These are phyloP conservation scores for Penicillium crustosum DNA, from an alignment of 2,329 filamentous ascomycete genomes.

Conservation along the genomic window DNA sequence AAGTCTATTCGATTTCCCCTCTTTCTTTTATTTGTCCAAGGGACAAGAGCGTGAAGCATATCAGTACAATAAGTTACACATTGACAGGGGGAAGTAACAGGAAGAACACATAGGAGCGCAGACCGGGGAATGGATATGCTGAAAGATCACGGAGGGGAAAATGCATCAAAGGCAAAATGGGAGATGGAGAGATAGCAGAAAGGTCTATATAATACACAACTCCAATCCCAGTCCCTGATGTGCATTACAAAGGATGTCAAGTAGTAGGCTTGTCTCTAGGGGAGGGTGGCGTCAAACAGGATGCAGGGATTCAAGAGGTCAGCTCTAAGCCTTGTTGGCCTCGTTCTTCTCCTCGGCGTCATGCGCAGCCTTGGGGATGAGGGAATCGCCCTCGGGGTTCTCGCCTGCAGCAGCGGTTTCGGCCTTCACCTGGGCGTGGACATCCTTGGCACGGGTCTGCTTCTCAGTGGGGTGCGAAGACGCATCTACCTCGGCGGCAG, in stretches of 20 bases:
- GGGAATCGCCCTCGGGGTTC: slow-evolving; percentile 42
- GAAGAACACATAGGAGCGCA: slow-evolving; percentile 22
- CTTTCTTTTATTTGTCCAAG: slow-evolving; percentile 15
- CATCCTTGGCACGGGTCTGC: slow-evolving; percentile 25
- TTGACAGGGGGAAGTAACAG: slow-evolving; percentile 10
- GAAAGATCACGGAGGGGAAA: slow-evolving; percentile 19
- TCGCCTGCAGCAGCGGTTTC: slow-evolving; percentile 23
- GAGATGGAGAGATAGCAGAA: slow-evolving; percentile 18
- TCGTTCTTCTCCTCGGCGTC: slow-evolving; percentile 39
- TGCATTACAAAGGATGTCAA: slow-evolving; percentile 11
- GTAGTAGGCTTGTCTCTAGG: slow-evolving; percentile 4
- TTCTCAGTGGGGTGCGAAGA: slow-evolving; percentile 29
- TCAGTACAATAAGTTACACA: slow-evolving; percentile 34
- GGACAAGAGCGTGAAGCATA: slow-evolving; percentile 22
- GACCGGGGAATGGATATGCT: slow-evolving; percentile 26
- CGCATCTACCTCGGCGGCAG: slow-evolving; percentile 28
- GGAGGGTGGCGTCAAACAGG: slow-evolving; percentile 12
- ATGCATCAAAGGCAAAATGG: slow-evolving; percentile 9
- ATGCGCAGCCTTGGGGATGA: slow-evolving; percentile 53
- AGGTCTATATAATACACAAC: slow-evolving; percentile 29
- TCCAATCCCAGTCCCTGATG: slow-evolving; percentile 15
- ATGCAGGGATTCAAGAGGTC: slow-evolving; percentile 10
- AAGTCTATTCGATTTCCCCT: slow-evolving; percentile 32
- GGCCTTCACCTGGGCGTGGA: slow-evolving; percentile 25
- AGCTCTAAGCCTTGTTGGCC: slow-evolving; percentile 21